phyloP scores from a whole-genome alignment of 2,329 filamentous ascomycete genomes.

The Diaporthe caulivora region DNA sequence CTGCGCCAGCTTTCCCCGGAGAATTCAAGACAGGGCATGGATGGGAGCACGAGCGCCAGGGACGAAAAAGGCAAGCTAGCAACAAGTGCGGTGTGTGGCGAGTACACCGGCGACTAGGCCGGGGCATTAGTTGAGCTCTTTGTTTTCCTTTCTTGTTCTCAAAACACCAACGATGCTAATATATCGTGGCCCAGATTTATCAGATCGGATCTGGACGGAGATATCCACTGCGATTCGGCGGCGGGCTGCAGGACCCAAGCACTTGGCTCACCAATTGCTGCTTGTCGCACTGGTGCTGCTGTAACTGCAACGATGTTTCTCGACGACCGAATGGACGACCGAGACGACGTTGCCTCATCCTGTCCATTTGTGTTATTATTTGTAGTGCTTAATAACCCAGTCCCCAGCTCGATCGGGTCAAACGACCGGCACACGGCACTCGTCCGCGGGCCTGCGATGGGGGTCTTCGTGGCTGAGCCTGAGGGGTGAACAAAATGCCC shows the following conservation, averaged over 20 bases:
- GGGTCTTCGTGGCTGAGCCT: constrained; percentile 19
- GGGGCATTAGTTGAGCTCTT: neutral
- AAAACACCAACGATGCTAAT: constrained; percentile 12
- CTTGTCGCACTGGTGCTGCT: neutral
- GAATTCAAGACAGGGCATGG: neutral
- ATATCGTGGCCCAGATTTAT: constrained; percentile 8
- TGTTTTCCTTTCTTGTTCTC: too few relatives aligned
- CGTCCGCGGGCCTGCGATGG: neutral
- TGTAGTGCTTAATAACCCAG: neutral
- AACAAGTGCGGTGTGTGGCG: neutral
- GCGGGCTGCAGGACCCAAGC: constrained; percentile 5
- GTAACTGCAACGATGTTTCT: neutral
- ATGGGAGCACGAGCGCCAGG: constrained; percentile 7
- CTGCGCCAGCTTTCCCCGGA: constrained; percentile 20
- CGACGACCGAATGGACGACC: neutral
- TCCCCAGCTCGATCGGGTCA: neutral
- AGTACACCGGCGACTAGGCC: neutral
- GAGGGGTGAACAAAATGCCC: neutral
- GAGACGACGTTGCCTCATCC: constrained; percentile 20
- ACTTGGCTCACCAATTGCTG: constrained; percentile 4
- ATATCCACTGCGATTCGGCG: constrained; percentile 7
- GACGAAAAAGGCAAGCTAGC: neutral
- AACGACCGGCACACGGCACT: constrained; percentile 19
- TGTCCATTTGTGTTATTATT: neutral
- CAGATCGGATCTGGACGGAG: constrained; percentile 5